Evolutionary conservation across 352 stramenopile species (phyloP).

Genomic region (Sclerospora graminicola): DNA sequence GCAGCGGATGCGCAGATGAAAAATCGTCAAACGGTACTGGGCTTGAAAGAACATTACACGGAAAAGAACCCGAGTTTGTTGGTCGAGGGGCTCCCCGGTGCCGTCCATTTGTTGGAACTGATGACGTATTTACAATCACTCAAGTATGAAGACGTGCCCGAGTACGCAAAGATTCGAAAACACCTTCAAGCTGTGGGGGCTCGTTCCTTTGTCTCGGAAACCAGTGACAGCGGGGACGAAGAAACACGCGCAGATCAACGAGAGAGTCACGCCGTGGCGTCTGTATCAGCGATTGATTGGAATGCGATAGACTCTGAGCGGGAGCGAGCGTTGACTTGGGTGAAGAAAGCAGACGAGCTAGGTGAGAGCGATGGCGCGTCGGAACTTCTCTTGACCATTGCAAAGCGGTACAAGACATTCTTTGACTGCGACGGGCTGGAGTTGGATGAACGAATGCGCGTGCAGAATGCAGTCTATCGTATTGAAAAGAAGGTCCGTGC

Average conservation of each 20-base stretch:
- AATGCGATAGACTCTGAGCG: conserved; percentile 21
- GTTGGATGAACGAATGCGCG: conserved; percentile 36
- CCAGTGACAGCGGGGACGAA: conserved; percentile 22
- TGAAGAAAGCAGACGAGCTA: conserved; percentile 34
- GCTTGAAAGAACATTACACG: conserved; percentile 78
- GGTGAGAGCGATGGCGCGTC: conserved; percentile 31
- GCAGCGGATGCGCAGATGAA: conserved; percentile 74
- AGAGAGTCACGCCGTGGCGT: conserved; percentile 6
- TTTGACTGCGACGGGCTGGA: conserved; percentile 44
- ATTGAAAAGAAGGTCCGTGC: conserved; percentile 51
- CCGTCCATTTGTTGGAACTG: conserved; percentile 57
- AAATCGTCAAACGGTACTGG: conserved; percentile 70
- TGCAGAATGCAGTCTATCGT: conserved; percentile 58
- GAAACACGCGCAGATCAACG: conserved; percentile 15
- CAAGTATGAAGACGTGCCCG: conserved; percentile 60
- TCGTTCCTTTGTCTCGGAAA: conserved; percentile 17
- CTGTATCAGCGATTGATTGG: conserved; percentile 19
- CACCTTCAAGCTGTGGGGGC: conserved; percentile 19
- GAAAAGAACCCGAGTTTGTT: conserved; percentile 56
- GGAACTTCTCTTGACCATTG: conserved; percentile 48
- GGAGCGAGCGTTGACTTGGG: conserved; percentile 52
- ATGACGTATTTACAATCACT: conserved; percentile 69
- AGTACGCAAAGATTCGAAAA: conserved; percentile 42
- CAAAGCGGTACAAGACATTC: conserved; percentile 73
- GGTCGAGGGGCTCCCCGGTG: conserved; percentile 62